Evolutionary conservation across 2,329 filamentous ascomycete genomes (phyloP).

Genomic region (Arthroderma sp.): DNA sequence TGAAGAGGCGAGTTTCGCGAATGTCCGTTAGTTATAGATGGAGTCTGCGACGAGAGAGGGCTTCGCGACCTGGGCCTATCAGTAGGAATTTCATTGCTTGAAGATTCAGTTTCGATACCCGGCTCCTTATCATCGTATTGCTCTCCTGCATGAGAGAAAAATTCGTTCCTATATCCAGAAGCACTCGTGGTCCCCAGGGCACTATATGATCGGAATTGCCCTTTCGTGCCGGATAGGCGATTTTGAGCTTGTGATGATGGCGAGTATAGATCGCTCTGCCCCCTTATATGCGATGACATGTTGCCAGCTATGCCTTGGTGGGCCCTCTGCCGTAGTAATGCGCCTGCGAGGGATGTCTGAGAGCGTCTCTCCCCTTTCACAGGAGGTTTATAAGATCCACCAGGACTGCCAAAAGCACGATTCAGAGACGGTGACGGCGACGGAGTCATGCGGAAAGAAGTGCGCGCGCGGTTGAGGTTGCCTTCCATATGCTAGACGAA

Average conservation of each 20-base stretch:
- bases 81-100: neutral
- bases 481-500: conserved; percentile 71
- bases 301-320: conserved; percentile 25
- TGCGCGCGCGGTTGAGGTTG: conserved; percentile 68
- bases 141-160: neutral
- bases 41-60: neutral
- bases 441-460: conserved; percentile 47
- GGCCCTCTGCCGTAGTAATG: conserved; percentile 29
- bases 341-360: conserved; percentile 13
- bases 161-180: conserved; percentile 22
- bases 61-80: neutral
- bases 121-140: neutral
- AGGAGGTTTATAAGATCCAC: conserved; percentile 33
- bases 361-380: conserved; percentile 27
- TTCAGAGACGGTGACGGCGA: conserved; percentile 35
- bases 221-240: conserved; percentile 27
- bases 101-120: neutral
- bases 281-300: conserved; percentile 43
- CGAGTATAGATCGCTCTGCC: conserved; percentile 50
- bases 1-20: neutral
- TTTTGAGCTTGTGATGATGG: conserved; percentile 29
- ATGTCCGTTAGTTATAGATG: conserved; percentile 13
- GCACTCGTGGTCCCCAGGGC: conserved; percentile 36
- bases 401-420: conserved; percentile 27
- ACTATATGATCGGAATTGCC: conserved; percentile 50